phyloP scores from a whole-genome alignment of 495 filamentous ascomycete species.

The Penicillium alfredii region DNA sequence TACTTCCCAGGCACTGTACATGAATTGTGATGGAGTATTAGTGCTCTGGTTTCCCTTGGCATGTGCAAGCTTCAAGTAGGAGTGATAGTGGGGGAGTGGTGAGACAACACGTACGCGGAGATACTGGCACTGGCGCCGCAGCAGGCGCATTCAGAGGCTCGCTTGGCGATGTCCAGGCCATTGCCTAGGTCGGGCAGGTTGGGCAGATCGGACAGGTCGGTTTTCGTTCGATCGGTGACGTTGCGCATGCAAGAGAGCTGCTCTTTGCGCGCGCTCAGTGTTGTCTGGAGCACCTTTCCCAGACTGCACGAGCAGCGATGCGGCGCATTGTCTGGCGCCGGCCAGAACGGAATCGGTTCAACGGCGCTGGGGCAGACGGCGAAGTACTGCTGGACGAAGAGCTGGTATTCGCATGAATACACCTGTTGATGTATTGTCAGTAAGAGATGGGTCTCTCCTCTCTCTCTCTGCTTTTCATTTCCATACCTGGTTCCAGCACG shows the following conservation, averaged over 20 bases:
- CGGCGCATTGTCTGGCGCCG: constrained; percentile 25
- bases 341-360: constrained; percentile 32
- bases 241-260: constrained; percentile 19
- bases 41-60: neutral
- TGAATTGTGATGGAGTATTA: neutral
- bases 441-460: too few species aligned
- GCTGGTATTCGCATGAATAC: constrained; percentile 34
- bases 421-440: too few species aligned
- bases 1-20: constrained; percentile 23
- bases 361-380: constrained; percentile 22
- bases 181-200: constrained; percentile 12
- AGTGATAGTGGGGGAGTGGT: neutral
- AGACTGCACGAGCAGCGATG: constrained; percentile 30
- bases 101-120: constrained; percentile 17
- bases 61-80: too few species aligned
- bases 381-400: constrained; percentile 29
- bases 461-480: too few species aligned
- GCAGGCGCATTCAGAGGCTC: constrained; percentile 22
- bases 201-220: constrained; percentile 4
- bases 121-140: constrained; percentile 27
- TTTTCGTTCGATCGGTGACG: constrained; percentile 13
- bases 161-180: constrained; percentile 13
- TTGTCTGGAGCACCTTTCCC: constrained; percentile 21
- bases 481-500: constrained; percentile 31
- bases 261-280: constrained; percentile 17